Percentiles rank a stretch among this genome's conserved stretches.
phyloP scores from a whole-genome alignment of 108 stramenopile species.

The Cyclotella distinguenda region DNA sequence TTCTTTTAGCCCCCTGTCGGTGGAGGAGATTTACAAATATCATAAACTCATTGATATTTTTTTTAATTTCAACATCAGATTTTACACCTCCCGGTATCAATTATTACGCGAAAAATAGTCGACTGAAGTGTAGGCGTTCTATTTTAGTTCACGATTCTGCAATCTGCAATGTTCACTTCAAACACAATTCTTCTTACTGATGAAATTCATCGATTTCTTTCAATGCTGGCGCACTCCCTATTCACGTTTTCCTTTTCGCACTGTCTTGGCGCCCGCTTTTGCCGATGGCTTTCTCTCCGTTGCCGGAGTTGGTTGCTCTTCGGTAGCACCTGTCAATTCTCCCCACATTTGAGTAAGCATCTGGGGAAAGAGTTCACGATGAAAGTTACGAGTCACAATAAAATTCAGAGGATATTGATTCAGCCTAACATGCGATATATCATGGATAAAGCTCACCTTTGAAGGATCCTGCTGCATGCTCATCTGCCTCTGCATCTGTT shows the following conservation, averaged over 20 bases:
- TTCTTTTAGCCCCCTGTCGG: no score
- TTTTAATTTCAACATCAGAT: no score
- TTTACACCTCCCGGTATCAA: no score
- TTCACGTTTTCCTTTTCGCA: slow-evolving; percentile 43
- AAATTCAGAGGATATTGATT: not conserved
- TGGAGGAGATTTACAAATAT: no score
- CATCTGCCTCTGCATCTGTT: slow-evolving; percentile 85
- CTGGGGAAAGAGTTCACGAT: slow-evolving; percentile 4
- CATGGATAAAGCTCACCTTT: slow-evolving; percentile 35
- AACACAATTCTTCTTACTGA: no score
- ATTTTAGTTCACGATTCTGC: no score
- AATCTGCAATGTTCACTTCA: no score
- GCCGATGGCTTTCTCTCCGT: slow-evolving; percentile 40
- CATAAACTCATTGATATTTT: no score
- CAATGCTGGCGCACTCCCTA: slow-evolving; percentile 2
- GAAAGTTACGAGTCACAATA: not conserved
- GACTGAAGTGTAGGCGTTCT: no score
- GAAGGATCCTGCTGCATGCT: slow-evolving; percentile 84
- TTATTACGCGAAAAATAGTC: no score
- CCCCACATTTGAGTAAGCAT: slow-evolving; percentile 76
- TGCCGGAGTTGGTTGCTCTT: slow-evolving; percentile 29
- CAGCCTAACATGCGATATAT: not conserved
- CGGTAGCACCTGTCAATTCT: slow-evolving; percentile 55
- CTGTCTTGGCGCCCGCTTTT: slow-evolving; percentile 52
- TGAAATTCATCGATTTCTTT: no score